These are phyloP conservation scores for Boletus rex-veris DNA, from an alignment of 768 basidiomycete species.

Conservation along the genomic window DNA sequence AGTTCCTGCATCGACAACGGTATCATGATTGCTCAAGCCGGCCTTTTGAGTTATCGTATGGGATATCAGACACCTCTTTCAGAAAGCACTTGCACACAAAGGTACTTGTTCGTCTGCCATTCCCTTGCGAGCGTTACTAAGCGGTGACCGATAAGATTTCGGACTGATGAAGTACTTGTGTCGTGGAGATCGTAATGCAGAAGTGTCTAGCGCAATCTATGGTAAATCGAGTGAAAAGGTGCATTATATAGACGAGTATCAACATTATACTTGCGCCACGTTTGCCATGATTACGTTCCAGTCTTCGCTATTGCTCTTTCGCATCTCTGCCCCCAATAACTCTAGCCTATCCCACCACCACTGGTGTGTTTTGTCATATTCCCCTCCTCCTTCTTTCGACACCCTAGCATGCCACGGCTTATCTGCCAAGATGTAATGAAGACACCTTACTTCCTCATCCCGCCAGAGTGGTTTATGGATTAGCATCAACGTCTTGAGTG, in stretches of 20 bases:
- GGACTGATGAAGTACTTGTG: slow-evolving; percentile 92
- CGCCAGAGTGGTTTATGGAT: slow-evolving; percentile 77
- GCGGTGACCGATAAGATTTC: slow-evolving; percentile 55
- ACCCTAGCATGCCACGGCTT: slow-evolving; percentile 78
- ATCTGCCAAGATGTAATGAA: slow-evolving; percentile 84
- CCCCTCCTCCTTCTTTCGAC: slow-evolving; percentile 35
- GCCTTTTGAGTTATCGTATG: slow-evolving; percentile 88
- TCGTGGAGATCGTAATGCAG: slow-evolving; percentile 61
- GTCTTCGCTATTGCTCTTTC: slow-evolving; percentile 40
- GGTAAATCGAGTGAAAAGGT: not conserved
- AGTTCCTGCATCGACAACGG: slow-evolving; percentile 99
- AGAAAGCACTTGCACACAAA: slow-evolving; percentile 88
- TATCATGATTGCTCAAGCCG: slow-evolving; percentile 99
- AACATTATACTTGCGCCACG: slow-evolving; percentile 34
- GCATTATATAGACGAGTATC: not conserved
- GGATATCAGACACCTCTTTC: slow-evolving; percentile 73
- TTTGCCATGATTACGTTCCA: slow-evolving; percentile 51
- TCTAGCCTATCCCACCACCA: slow-evolving; percentile 84
- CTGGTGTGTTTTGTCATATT: slow-evolving; percentile 52
- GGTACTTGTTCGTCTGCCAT: slow-evolving; percentile 40
- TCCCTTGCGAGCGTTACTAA: slow-evolving; percentile 7
- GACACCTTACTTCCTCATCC: slow-evolving; percentile 79
- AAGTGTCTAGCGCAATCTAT: not conserved
- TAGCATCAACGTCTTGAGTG: slow-evolving; percentile 77
- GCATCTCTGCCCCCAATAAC: slow-evolving; percentile 40